Percentiles rank a stretch among this genome's conserved stretches.
phyloP scores from a whole-genome alignment of 768 basidiomycete species.

The Lactarius psammicola region DNA sequence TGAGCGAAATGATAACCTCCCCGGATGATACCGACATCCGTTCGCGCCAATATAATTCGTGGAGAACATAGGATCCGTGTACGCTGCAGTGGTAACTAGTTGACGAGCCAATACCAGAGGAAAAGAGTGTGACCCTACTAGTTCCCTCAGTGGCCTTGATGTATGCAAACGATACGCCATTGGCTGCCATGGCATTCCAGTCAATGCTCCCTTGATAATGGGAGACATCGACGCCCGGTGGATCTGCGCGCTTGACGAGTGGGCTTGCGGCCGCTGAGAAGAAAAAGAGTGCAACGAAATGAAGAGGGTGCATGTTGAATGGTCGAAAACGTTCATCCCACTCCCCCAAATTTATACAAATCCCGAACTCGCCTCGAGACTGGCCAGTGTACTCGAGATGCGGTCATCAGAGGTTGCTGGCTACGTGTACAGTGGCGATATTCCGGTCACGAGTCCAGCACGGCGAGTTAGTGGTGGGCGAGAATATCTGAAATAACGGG shows the following conservation, averaged over 20 bases:
- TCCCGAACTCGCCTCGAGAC: neutral
- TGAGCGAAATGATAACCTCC: slow-evolving; percentile 63
- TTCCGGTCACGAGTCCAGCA: neutral
- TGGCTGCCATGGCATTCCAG: slow-evolving; percentile 51
- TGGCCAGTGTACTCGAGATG: neutral
- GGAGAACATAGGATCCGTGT: slow-evolving; percentile 45
- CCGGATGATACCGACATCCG: slow-evolving; percentile 55
- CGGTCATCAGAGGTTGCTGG: neutral
- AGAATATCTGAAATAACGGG: neutral
- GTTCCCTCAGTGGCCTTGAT: slow-evolving; percentile 70
- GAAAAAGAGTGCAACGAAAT: neutral
- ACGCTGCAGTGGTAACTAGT: slow-evolving; percentile 31
- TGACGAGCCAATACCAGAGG: slow-evolving; percentile 24
- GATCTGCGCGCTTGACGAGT: slow-evolving; percentile 39
- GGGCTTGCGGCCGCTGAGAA: slow-evolving; percentile 1
- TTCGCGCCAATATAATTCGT: slow-evolving; percentile 56
- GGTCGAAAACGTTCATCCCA: neutral
- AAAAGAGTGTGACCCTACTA: slow-evolving; percentile 35
- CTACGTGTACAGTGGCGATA: neutral
- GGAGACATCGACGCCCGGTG: slow-evolving; percentile 58
- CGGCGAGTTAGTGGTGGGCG: neutral
- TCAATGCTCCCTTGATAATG: slow-evolving; percentile 47
- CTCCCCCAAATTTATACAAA: neutral
- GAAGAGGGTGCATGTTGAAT: neutral
- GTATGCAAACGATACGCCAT: slow-evolving; percentile 55